Evolutionary conservation across 495 filamentous ascomycete genomes (phyloP), one percentile per base, ranked within the genome.

Genomic region (Xylaria sp.): DNA sequence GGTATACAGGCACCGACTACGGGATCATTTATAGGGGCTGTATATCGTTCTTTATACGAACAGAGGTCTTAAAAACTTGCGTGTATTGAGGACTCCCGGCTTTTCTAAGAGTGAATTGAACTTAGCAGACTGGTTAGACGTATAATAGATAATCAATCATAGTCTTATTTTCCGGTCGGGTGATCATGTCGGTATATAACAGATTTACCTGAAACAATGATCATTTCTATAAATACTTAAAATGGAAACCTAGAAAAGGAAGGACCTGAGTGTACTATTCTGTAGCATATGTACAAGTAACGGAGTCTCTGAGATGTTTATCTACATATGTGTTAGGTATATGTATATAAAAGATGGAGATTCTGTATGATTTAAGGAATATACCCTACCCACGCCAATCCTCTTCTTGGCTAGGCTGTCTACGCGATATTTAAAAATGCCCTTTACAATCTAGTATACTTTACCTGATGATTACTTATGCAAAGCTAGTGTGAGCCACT

Each of bases 1-100:
- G 61, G 61, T 17, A 29, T n/a, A 55, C 67, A 46, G 58, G 69
- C 69, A 17, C 69, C 69, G 14, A 71, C 69, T 9, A 37, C 66
- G 11, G 69, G 69, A 19, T 71, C 69, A 19, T 71, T 46, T 37
- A n/a, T n/a, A n/a, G n/a, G n/a, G n/a, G n/a, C n/a, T n/a, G n/a
- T n/a, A n/a, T n/a, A n/a, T n/a, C n/a, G n/a, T n/a, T n/a, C n/a
- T n/a, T n/a, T n/a, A n/a, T n/a, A n/a, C n/a, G n/a, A n/a, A n/a
- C n/a, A n/a, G n/a, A n/a, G n/a, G 52, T 55, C 24, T 55, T 55
- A 12, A 26, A 55, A 17, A 31, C 26, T 11, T 55, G 52, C 52
- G 52, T 55, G 3, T 29, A 55, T 12, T 12, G 15, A 31, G 14
- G 11, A 31, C 26, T 31, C 11, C 2, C 11, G 26, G 52, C 11